phyloP scores from a whole-genome alignment of 2,329 filamentous ascomycete species.

The Alternaria ventricosa region DNA sequence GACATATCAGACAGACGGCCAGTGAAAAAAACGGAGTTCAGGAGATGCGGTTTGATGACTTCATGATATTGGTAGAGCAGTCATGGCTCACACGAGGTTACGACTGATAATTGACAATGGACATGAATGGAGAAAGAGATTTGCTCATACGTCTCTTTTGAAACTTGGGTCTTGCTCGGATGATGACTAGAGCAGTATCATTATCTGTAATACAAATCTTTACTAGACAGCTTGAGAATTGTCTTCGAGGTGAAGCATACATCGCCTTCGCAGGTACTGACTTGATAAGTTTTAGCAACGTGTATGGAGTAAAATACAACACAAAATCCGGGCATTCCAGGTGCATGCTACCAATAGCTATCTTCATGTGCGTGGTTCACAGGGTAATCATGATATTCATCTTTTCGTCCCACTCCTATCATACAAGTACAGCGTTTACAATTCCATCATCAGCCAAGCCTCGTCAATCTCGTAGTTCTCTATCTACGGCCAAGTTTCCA shows the following conservation, averaged over 20 bases:
- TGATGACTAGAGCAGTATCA: background rate
- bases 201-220: background rate
- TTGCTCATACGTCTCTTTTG: background rate
- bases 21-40: background rate
- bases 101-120: background rate
- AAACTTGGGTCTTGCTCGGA: background rate
- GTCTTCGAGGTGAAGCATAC: no score
- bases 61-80: background rate
- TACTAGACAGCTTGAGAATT: background rate
- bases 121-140: background rate
- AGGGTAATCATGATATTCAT: background rate
- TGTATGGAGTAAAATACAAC: no score
- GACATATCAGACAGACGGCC: background rate
- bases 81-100: background rate
- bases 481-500: constrained; percentile 79
- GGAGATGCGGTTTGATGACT: background rate
- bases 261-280: no score
- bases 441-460: background rate
- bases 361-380: background rate
- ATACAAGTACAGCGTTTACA: background rate
- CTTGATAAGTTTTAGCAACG: no score
- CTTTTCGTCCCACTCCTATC: background rate
- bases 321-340: no score
- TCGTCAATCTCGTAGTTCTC: background rate
- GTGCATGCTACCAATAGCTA: background rate